Percentiles rank a stretch among this genome's conserved stretches.
Conservation (phyloP, 257 asterid genomes). For the Solanum pimpinellifolium region DNA sequence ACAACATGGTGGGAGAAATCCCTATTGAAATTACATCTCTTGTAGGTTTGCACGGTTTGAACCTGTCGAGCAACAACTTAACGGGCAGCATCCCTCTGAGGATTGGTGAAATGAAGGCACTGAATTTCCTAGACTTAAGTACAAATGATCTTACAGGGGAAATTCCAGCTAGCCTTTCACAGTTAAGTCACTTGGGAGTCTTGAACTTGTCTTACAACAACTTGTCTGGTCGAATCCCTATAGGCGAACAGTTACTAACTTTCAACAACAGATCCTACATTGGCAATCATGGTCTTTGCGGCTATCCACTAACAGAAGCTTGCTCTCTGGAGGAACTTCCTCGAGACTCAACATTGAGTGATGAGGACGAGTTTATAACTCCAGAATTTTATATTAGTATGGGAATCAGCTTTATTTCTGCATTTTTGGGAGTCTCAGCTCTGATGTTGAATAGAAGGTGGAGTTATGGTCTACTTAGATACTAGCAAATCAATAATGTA, state of each 20-base stretch:
- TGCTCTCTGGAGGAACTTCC: neutral
- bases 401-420: neutral
- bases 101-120: constrained; percentile 1
- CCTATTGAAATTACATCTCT: constrained; percentile 20
- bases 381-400: neutral
- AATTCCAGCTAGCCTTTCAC: constrained; percentile 11
- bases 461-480: neutral
- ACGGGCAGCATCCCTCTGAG: constrained; percentile 17
- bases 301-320: constrained; percentile 1
- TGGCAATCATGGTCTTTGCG: constrained; percentile 2
- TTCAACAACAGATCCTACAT: neutral
- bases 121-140: constrained; percentile 22
- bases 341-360: neutral
- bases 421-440: neutral
- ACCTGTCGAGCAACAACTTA: constrained; percentile 19
- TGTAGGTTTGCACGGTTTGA: constrained; percentile 12
- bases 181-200: constrained; percentile 8
- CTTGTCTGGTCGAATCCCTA: constrained; percentile 16
- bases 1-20: constrained; percentile 11
- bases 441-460: neutral
- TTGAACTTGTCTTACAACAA: constrained; percentile 26
- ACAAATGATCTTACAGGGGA: constrained; percentile 13
- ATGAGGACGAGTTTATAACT: constrained; percentile 1
- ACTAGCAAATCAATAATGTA: neutral
- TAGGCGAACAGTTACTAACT: neutral